A percentile compares a stretch with the other conserved stretches of the same genome.
Evolutionary conservation across 2,329 filamentous ascomycete genomes (phyloP).

Genomic region (Leptosphaerulina australis): DNA sequence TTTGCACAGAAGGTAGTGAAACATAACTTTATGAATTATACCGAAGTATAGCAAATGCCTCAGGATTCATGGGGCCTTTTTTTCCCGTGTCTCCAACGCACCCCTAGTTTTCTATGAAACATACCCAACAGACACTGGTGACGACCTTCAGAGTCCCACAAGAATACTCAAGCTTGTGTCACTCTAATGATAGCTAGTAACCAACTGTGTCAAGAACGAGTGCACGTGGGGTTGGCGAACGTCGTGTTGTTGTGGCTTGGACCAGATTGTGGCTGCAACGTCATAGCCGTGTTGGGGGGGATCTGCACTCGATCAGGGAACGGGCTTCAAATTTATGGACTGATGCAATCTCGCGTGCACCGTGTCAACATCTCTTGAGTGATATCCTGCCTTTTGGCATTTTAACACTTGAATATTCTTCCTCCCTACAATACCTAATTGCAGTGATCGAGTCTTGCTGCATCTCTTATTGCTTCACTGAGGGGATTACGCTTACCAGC

Average conservation of each 20-base stretch:
- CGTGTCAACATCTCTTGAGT: conserved; percentile 25
- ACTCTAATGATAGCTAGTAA: conserved; percentile 17
- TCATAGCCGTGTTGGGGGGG: conserved; percentile 31
- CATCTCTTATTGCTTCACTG: conserved; percentile 1
- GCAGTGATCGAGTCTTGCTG: neutral
- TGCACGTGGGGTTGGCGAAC: conserved; percentile 24
- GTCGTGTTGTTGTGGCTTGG: conserved; percentile 7
- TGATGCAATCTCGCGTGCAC: conserved; percentile 23
- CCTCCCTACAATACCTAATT: neutral
- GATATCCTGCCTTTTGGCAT: neutral
- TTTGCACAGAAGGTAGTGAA: conserved; percentile 2
- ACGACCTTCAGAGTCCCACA: conserved; percentile 4
- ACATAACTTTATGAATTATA: conserved; percentile 11
- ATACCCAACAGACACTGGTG: neutral
- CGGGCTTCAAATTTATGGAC: conserved; percentile 31
- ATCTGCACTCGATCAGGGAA: conserved; percentile 34
- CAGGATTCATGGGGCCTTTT: conserved; percentile 8
- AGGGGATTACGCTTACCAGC: conserved; percentile 3
- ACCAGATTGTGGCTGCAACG: conserved; percentile 22
- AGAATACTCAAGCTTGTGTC: conserved; percentile 13
- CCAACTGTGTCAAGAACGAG: conserved; percentile 8
- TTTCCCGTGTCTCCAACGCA: neutral
- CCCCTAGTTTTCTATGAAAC: neutral
- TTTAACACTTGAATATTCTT: neutral
- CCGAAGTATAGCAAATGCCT: conserved; percentile 2